Conservation (phyloP, 2,329 filamentous ascomycete genomes). For the Monosporascus sp. region DNA sequence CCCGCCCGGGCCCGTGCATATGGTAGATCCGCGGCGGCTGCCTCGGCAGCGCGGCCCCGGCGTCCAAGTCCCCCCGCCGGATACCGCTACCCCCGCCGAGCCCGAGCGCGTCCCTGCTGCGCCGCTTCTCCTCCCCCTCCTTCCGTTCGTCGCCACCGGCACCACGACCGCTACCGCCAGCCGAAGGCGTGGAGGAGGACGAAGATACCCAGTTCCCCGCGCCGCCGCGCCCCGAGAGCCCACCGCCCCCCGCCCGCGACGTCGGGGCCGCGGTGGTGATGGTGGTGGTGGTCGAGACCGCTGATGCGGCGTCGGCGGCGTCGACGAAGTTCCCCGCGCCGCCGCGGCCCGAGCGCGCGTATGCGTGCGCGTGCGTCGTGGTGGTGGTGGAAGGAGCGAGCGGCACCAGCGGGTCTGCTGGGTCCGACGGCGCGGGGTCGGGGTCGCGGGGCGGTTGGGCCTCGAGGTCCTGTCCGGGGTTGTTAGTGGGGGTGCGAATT, state of each 20-base stretch:
- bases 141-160: neutral
- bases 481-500: neutral
- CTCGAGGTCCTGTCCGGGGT: conserved; percentile 25
- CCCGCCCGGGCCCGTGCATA: conserved; percentile 19
- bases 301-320: conserved; percentile 20
- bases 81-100: conserved; percentile 20
- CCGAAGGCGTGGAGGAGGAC: too few species aligned
- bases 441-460: conserved; percentile 17
- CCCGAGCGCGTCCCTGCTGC: conserved; percentile 23
- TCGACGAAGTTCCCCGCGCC: conserved; percentile 58
- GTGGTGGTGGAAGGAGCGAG: conserved; percentile 14
- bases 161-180: conserved; percentile 14
- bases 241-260: conserved; percentile 10
- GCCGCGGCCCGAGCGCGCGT: conserved; percentile 49
- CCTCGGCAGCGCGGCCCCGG: conserved; percentile 18
- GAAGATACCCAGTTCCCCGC: conserved; percentile 53
- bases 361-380: conserved; percentile 19
- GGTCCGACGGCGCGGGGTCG: conserved; percentile 18
- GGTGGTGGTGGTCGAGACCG: neutral
- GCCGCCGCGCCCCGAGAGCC: conserved; percentile 47
- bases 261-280: conserved; percentile 1
- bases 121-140: conserved; percentile 16
- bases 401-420: conserved; percentile 14
- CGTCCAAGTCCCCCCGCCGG: conserved; percentile 15
- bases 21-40: conserved; percentile 22